These are phyloP conservation scores for Herpotrichia juniperi DNA, from an alignment of 2,329 filamentous ascomycete genomes.

Conservation along the genomic window DNA sequence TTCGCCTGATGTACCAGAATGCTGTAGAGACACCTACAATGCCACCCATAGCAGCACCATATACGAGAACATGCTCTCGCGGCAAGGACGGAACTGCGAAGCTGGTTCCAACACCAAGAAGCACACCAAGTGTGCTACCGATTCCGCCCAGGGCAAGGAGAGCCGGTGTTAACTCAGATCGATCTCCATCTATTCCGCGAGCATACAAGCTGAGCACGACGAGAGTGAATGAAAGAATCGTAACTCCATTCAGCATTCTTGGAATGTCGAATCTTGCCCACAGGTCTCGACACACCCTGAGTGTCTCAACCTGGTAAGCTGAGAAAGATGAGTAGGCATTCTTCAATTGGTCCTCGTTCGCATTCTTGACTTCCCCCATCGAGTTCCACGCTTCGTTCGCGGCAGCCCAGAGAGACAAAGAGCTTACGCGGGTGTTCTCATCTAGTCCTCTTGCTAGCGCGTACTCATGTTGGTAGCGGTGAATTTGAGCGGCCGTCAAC, in stretches of 20 bases:
- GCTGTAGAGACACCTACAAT: constrained; percentile 48
- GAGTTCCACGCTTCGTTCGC: constrained; percentile 63
- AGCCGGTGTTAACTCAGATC: constrained; percentile 58
- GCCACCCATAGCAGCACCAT: constrained; percentile 47
- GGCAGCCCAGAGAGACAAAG: constrained; percentile 63
- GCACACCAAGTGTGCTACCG: constrained; percentile 54
- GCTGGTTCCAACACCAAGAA: constrained; percentile 50
- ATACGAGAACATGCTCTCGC: constrained; percentile 48
- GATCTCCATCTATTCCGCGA: constrained; percentile 59
- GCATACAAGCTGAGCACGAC: constrained; percentile 76
- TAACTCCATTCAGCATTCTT: constrained; percentile 82
- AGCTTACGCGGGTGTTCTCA: constrained; percentile 62
- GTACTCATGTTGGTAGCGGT: constrained; percentile 87
- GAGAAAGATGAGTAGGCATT: constrained; percentile 64
- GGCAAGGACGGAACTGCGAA: constrained; percentile 49
- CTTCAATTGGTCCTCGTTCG: constrained; percentile 46
- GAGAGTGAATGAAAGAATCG: constrained; percentile 71
- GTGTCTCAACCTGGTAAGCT: constrained; percentile 77
- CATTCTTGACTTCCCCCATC: constrained; percentile 49
- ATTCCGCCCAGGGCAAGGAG: constrained; percentile 59
- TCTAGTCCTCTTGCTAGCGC: constrained; percentile 73
- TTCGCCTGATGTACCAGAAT: constrained; percentile 48
- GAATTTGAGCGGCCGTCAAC: constrained; percentile 82
- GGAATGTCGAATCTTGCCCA: constrained; percentile 93
- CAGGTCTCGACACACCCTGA: constrained; percentile 78